Conservation (phyloP, 768 basidiomycete genomes). For the Termitomyces sp. region DNA sequence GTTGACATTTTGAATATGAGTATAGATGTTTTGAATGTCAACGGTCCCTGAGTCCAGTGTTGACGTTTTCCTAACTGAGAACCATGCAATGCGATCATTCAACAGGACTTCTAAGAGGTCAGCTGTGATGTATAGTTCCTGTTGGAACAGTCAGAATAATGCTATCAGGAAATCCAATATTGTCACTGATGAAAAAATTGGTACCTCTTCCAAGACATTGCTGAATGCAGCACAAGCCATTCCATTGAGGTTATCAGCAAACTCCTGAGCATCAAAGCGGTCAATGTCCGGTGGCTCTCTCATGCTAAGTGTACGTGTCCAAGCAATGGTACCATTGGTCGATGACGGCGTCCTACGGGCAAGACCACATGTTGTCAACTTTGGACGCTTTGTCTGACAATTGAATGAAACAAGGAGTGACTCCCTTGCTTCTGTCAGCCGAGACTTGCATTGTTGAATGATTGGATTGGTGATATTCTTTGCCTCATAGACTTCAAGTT, state of each 20-base stretch:
- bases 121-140: constrained; percentile 77
- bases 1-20: constrained; percentile 67
- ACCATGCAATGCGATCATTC: constrained; percentile 79
- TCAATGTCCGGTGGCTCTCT: constrained; percentile 62
- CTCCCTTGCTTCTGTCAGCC: constrained; percentile 39
- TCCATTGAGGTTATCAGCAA: constrained; percentile 73
- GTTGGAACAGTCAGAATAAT: not conserved
- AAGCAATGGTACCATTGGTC: constrained; percentile 19
- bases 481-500: constrained; percentile 38
- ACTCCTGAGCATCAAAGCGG: constrained; percentile 57
- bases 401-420: constrained; percentile 43
- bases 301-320: constrained; percentile 33
- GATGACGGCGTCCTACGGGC: constrained; percentile 8
- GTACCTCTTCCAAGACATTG: constrained; percentile 76
- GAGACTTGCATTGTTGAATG: constrained; percentile 45
- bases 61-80: constrained; percentile 52
- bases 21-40: constrained; percentile 80
- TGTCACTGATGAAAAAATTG: not conserved
- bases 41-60: constrained; percentile 55
- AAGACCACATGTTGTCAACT: constrained; percentile 21
- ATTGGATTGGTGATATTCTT: constrained; percentile 36
- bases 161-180: not conserved
- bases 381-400: constrained; percentile 62
- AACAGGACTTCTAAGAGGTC: constrained; percentile 82
- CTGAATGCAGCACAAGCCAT: constrained; percentile 74